Percentiles rank a stretch among this genome's conserved stretches.
Evolutionary conservation across 1,284 basidiomycete species (phyloP).

Genomic region (Malassezia slooffiae): DNA sequence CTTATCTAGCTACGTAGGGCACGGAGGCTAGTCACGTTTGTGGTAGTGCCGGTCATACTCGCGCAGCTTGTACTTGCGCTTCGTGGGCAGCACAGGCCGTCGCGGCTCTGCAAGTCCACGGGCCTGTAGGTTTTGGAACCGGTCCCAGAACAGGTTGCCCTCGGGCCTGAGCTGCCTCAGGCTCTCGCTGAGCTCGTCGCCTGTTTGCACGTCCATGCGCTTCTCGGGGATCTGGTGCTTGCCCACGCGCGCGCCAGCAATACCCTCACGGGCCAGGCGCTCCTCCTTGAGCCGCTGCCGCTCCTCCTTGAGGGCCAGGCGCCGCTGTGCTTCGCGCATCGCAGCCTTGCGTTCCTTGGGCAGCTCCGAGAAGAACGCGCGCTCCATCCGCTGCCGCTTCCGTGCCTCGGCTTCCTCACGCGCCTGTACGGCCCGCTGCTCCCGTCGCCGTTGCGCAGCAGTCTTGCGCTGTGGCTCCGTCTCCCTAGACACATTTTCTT

Average conservation of each 20-base stretch:
- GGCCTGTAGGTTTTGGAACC: conserved; percentile 70
- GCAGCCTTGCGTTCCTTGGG: conserved; percentile 15
- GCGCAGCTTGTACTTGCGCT: conserved; percentile 1
- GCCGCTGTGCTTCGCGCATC: not conserved
- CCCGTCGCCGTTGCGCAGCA: conserved; percentile 17
- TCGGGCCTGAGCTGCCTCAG: conserved; percentile 79
- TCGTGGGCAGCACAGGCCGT: conserved; percentile 47
- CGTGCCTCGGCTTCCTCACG: conserved; percentile 14
- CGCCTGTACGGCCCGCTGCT: conserved; percentile 21
- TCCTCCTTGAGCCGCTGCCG: conserved; percentile 18
- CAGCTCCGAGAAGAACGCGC: conserved; percentile 20
- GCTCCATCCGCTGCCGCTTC: conserved; percentile 21
- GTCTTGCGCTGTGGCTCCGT: conserved; percentile 28
- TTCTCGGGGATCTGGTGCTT: conserved; percentile 20
- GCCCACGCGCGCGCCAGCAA: conserved; percentile 25
- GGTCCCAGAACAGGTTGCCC: conserved; percentile 81
- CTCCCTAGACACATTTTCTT: not conserved
- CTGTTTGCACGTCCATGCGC: conserved; percentile 64
- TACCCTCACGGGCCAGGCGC: conserved; percentile 18
- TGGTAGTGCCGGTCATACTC: conserved; percentile 13
- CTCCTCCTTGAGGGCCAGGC: conserved; percentile 15
- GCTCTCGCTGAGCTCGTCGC: conserved; percentile 79
- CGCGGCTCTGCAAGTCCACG: conserved; percentile 67
- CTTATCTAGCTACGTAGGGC: conserved; percentile 5
- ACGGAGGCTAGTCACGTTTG: conserved; percentile 9